These are phyloP conservation scores for Lasiosphaeria hispida DNA, from an alignment of 495 filamentous ascomycete species.

Conservation along the genomic window DNA sequence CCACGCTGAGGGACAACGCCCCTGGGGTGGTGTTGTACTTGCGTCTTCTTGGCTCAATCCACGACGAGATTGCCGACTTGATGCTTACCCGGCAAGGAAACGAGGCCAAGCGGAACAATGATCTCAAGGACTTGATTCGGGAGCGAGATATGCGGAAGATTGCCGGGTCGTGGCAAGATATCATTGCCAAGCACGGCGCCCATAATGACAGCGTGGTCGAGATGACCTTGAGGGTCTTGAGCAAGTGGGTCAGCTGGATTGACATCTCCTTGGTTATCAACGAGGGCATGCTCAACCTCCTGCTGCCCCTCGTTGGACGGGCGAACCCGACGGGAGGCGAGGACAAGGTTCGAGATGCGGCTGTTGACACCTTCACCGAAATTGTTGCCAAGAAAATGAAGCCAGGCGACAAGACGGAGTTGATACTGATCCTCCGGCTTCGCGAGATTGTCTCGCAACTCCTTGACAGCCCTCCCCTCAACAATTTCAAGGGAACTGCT, in stretches of 20 bases:
- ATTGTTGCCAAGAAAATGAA: constrained; percentile 98
- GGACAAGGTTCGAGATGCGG: constrained; percentile 77
- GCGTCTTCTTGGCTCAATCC: constrained; percentile 78
- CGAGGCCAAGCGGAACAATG: constrained; percentile 74
- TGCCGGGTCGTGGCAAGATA: constrained; percentile 83
- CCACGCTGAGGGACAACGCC: constrained; percentile 60
- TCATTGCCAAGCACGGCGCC: constrained; percentile 75
- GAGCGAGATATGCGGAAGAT: constrained; percentile 82
- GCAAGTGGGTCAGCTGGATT: constrained; percentile 97
- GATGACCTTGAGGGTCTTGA: constrained; percentile 81
- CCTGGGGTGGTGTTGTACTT: constrained; percentile 82
- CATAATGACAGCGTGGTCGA: constrained; percentile 73
- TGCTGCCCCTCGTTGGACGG: constrained; percentile 75
- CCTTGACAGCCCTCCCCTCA: constrained; percentile 72
- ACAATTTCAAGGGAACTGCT: constrained; percentile 71
- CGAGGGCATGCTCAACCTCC: constrained; percentile 73
- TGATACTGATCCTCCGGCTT: constrained; percentile 88
- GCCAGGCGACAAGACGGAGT: constrained; percentile 81
- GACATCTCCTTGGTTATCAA: constrained; percentile 93
- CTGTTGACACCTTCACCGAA: constrained; percentile 89
- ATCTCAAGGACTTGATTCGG: constrained; percentile 86
- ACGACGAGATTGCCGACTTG: constrained; percentile 96
- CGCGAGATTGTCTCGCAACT: constrained; percentile 77
- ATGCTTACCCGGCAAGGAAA: constrained; percentile 70
- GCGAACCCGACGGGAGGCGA: constrained; percentile 48